Conservation (phyloP, 768 basidiomycete genomes). For the Aureoboletus auriporus region DNA sequence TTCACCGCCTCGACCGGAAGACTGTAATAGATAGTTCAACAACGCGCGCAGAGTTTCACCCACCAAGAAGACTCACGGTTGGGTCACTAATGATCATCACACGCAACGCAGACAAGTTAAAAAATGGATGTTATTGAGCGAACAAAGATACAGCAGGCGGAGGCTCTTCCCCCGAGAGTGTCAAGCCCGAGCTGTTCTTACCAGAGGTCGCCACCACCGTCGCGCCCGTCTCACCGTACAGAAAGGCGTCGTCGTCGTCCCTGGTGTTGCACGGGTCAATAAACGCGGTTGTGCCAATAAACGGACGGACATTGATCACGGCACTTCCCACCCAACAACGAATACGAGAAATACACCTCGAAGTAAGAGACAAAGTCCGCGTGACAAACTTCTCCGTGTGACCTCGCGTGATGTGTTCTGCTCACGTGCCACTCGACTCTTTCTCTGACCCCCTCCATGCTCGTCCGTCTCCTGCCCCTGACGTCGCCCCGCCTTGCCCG, state of each 20-base stretch:
- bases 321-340: conserved; percentile 16
- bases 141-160: conserved; percentile 30
- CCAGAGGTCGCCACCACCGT: conserved; percentile 38
- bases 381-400: conserved; percentile 23
- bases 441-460: conserved; percentile 6
- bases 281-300: conserved; percentile 13
- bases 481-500: conserved; percentile 28
- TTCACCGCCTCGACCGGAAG: conserved; percentile 40
- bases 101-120: conserved; percentile 34
- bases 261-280: conserved; percentile 34
- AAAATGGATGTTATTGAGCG: conserved; percentile 37
- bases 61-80: conserved; percentile 53
- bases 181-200: conserved; percentile 37
- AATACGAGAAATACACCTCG: conserved; percentile 17
- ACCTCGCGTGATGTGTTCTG: conserved; percentile 19
- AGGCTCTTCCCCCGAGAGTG: conserved; percentile 25
- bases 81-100: conserved; percentile 47
- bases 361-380: conserved; percentile 20
- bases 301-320: conserved; percentile 28
- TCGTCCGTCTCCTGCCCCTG: conserved; percentile 8
- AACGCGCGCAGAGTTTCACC: conserved; percentile 19
- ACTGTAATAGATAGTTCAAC: conserved; percentile 27
- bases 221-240: conserved; percentile 58
- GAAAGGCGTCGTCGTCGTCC: conserved; percentile 81
- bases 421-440: not conserved